Evolutionary conservation across 2,329 filamentous ascomycete species (phyloP).

Genomic region (Neonectria magnoliae): DNA sequence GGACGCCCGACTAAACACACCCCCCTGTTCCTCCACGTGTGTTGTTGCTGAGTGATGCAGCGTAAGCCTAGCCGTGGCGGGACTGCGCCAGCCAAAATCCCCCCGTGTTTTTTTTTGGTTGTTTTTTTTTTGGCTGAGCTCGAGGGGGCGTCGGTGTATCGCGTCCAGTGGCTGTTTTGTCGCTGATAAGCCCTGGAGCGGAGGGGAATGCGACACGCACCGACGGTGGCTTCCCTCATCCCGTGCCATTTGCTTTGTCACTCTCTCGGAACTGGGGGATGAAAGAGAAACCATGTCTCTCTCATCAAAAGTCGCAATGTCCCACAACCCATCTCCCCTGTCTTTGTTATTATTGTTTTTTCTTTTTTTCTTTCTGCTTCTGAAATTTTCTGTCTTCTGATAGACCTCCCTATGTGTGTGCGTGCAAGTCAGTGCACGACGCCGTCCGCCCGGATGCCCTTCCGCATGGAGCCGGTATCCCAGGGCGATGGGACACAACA

Average conservation of each 20-base stretch:
- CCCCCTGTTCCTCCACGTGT: background rate
- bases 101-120: no score
- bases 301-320: background rate
- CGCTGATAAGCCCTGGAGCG: constrained; percentile 36
- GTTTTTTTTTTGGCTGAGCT: background rate
- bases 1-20: background rate
- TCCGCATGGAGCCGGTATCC: constrained; percentile 41
- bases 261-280: constrained; percentile 14
- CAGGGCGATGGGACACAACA: constrained; percentile 36
- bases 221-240: constrained; percentile 1
- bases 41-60: constrained; percentile 9
- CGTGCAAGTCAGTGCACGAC: constrained; percentile 18
- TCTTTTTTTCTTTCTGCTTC: background rate
- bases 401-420: constrained; percentile 1
- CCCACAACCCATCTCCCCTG: background rate
- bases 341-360: background rate
- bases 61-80: constrained; percentile 8
- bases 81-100: background rate
- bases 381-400: background rate
- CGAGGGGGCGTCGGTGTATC: constrained; percentile 25
- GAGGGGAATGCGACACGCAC: constrained; percentile 30
- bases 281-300: constrained; percentile 14
- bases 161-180: constrained; percentile 12
- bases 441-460: constrained; percentile 28
- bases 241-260: background rate